Conservation (phyloP, 2,329 filamentous ascomycete species). For the Nothopassalora personata region DNA sequence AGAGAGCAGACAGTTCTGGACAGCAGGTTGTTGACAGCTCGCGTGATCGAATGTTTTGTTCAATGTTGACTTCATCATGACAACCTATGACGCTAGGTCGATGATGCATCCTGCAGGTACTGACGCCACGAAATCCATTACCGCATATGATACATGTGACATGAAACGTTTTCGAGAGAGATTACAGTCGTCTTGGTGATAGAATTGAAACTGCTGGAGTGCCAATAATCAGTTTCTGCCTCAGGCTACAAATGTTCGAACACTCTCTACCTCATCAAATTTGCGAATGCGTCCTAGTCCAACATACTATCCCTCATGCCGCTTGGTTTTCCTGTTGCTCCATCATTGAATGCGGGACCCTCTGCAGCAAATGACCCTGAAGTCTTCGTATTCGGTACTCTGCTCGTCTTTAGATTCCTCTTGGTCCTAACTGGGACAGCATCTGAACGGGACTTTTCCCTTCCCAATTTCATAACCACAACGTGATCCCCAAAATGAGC, state of each 20-base stretch:
- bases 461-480: not conserved
- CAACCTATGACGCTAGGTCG: not conserved
- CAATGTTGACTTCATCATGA: not conserved
- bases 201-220: too few relatives aligned
- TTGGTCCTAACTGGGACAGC: slow-evolving; percentile 1
- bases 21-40: not conserved
- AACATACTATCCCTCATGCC: not conserved
- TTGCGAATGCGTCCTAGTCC: not conserved
- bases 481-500: not conserved
- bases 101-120: not conserved
- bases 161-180: too few relatives aligned
- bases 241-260: too few relatives aligned
- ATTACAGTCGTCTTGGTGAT: too few relatives aligned
- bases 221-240: too few relatives aligned
- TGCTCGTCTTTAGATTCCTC: slow-evolving; percentile 5
- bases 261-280: too few relatives aligned
- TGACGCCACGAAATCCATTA: too few relatives aligned
- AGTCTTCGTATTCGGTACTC: not conserved
- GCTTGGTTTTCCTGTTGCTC: not conserved
- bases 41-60: not conserved
- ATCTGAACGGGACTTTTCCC: not conserved
- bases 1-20: not conserved
- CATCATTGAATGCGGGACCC: not conserved
- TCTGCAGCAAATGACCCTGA: not conserved
- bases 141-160: too few relatives aligned